Base-by-base conservation (phyloP, 352 stramenopile genomes). In the Thalassiosira allenii region DNA sequence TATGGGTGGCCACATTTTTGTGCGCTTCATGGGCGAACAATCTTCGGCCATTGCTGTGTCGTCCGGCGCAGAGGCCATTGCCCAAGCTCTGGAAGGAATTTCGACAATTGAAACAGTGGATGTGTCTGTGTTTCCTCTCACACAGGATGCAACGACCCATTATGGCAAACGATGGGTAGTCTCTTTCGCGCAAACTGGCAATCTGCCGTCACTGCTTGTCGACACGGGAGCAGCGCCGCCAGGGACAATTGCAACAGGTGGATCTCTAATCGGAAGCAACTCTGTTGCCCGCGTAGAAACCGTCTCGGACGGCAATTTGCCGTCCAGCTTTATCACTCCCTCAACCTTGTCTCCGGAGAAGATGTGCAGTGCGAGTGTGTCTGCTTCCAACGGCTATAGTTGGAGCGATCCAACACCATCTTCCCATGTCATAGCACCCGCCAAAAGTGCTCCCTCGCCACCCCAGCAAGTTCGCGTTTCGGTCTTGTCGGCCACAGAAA, bases 381-480 rank as follows among this genome's bases (percentile, higher is more conserved):
- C 91, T 11, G 91, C 95, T 8, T 98, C 95, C 84, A 98, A 98
- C 52, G 92, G 93, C n/a, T 80, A 82, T 73, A 62, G 52, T 33
- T 91, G 84, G 82, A 86, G 68, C 29, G 14, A 53, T 25, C 32
- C 56, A 27, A 12, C 53, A 23, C 29, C 53, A 22, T 76, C 74
- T 40, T 20, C 41, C 14, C 73, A 82, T 47, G 41, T 57, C 14
- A 79, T 83, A 32, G 71, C 83, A 22, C 85, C 85, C 14, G 53
- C 64, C 29, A 75, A 79, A 54, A 64, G 52, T 17, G 27, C 43
- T 30, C 87, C 88, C 27, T 84, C 81, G 33, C 53, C 80, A 20
- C 90, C 91, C 40, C 37, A 53, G 2, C 56, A 84, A 33, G 89
- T 94, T 47, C 52, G 41, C 22, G 80, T 92, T 0, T 71, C 67